These are phyloP conservation scores for Penicillium samsonianum DNA, from an alignment of 495 filamentous ascomycete genomes.

Conservation along the genomic window DNA sequence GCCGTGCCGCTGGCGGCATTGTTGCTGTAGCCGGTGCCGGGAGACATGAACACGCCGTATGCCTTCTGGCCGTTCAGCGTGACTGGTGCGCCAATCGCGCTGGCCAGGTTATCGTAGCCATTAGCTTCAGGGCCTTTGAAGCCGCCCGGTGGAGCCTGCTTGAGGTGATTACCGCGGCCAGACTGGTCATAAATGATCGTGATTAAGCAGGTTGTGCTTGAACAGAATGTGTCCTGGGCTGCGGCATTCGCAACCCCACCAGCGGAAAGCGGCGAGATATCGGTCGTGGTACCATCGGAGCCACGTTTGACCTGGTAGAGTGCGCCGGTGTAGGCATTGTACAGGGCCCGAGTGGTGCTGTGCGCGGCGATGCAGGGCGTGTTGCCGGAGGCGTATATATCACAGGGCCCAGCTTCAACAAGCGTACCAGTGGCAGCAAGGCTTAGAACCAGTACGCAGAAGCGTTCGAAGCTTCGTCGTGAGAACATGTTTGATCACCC, in stretches of 20 bases:
- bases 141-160: conserved; percentile 55
- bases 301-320: conserved; percentile 58
- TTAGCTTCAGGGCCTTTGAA: conserved; percentile 52
- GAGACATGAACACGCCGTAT: conserved; percentile 59
- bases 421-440: conserved; percentile 43
- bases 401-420: conserved; percentile 54
- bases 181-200: conserved; percentile 63
- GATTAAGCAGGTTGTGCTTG: conserved; percentile 58
- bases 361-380: conserved; percentile 60
- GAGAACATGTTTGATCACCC: conserved; percentile 39
- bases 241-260: conserved; percentile 59
- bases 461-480: conserved; percentile 34
- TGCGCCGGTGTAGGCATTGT: conserved; percentile 48
- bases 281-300: conserved; percentile 49
- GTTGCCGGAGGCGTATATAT: conserved; percentile 53
- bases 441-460: conserved; percentile 37
- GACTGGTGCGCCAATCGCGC: conserved; percentile 58
- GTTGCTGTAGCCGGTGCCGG: conserved; percentile 58
- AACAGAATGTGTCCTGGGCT: conserved; percentile 59
- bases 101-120: conserved; percentile 57
- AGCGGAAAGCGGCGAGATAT: conserved; percentile 49
- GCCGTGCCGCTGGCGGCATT: conserved; percentile 51
- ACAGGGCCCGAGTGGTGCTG: conserved; percentile 61
- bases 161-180: conserved; percentile 57
- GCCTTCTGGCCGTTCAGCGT: conserved; percentile 58